These are phyloP conservation scores for Microcera coccophila DNA, from an alignment of 2,329 filamentous ascomycete genomes.

Conservation along the genomic window DNA sequence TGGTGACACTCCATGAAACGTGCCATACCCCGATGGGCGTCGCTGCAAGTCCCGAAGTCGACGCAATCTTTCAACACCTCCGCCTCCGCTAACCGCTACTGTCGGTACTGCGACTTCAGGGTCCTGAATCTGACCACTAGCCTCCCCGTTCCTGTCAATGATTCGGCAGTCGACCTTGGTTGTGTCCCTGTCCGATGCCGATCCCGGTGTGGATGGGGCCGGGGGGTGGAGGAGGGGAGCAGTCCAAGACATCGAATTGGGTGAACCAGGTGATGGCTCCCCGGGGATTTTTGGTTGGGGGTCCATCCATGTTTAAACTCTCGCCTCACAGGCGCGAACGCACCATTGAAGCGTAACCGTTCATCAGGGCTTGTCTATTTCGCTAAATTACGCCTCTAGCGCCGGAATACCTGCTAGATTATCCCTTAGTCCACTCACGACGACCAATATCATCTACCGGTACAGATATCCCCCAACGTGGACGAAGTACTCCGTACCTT, in stretches of 20 bases:
- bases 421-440: not conserved
- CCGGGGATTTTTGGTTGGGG: not conserved
- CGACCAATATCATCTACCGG: not conserved
- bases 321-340: not conserved
- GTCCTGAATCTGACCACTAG: not conserved
- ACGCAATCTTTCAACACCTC: not conserved
- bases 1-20: constrained; percentile 2
- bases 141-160: not conserved
- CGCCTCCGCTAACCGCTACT: constrained; percentile 1
- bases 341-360: not conserved
- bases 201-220: not conserved
- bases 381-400: not conserved
- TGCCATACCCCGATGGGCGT: not conserved
- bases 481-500: not conserved
- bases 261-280: not conserved
- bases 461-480: not conserved
- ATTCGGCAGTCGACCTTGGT: not conserved
- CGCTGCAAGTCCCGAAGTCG: not conserved
- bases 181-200: not conserved
- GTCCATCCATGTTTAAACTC: not conserved
- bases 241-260: not conserved
- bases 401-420: not conserved
- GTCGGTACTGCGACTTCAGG: not conserved
- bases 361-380: not conserved
- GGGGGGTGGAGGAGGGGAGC: not conserved